A percentile compares a stretch with the other conserved stretches of the same genome.
phyloP scores from a whole-genome alignment of 495 filamentous ascomycete species.

The Geoglossum glabrum region DNA sequence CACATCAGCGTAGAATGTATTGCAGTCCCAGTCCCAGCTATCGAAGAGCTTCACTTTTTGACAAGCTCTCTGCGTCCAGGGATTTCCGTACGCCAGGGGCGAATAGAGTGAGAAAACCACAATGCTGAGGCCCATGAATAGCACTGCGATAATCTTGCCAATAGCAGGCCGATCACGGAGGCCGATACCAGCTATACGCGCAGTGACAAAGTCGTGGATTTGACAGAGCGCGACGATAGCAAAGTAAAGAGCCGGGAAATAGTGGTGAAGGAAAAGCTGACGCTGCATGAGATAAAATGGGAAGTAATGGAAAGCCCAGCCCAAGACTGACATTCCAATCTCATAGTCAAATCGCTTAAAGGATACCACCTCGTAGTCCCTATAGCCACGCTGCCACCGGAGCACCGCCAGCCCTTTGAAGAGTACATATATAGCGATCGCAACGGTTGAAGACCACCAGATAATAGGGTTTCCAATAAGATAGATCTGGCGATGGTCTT shows the following conservation, averaged over 20 bases:
- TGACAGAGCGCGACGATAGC: constrained; percentile 78
- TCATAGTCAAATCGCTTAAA: constrained; percentile 98
- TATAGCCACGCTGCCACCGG: constrained; percentile 81
- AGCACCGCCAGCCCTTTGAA: constrained; percentile 82
- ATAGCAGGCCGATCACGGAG: constrained; percentile 50
- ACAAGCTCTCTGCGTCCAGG: constrained; percentile 80
- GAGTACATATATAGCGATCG: constrained; percentile 51
- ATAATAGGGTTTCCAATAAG: constrained; percentile 88
- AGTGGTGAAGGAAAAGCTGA: constrained; percentile 94
- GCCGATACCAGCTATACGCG: constrained; percentile 44
- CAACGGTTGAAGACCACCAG: constrained; percentile 81
- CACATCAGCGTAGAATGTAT: constrained; percentile 73
- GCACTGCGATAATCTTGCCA: constrained; percentile 45
- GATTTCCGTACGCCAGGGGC: constrained; percentile 79
- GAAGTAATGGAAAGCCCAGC: constrained; percentile 93
- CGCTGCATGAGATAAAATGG: constrained; percentile 97
- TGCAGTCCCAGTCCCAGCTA: constrained; percentile 95
- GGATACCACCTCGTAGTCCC: constrained; percentile 56
- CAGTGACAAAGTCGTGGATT: constrained; percentile 62
- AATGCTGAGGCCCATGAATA: constrained; percentile 50
- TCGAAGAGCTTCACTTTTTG: constrained; percentile 67
- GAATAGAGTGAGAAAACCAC: constrained; percentile 68
- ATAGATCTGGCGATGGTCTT: constrained; percentile 83
- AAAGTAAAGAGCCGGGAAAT: constrained; percentile 90
- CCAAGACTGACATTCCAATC: constrained; percentile 71